Evolutionary conservation across 495 filamentous ascomycete species (phyloP).

Genomic region (Letharia lupina): DNA sequence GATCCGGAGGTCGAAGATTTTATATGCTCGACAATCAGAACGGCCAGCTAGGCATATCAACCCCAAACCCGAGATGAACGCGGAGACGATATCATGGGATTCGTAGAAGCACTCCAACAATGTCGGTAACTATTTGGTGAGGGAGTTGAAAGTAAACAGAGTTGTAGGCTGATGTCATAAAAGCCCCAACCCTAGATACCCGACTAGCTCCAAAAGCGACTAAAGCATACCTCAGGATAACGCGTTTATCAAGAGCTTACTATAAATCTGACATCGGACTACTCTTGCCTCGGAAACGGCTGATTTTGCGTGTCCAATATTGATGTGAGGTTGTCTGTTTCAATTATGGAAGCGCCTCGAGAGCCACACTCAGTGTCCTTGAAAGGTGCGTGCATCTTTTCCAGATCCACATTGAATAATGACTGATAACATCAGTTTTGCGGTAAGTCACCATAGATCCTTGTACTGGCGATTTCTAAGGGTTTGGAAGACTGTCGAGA

Average conservation of each 20-base stretch:
- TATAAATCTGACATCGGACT: neutral
- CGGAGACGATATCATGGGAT: too few species aligned
- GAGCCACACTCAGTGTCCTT: conserved; percentile 79
- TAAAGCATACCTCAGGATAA: too few species aligned
- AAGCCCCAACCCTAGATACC: neutral
- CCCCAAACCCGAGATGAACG: neutral
- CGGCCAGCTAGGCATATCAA: neutral
- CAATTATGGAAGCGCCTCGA: conserved; percentile 33
- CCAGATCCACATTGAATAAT: neutral
- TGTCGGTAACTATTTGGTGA: neutral
- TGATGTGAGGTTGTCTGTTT: neutral
- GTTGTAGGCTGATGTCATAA: neutral
- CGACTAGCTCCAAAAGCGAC: too few species aligned
- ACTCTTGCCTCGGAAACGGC: neutral
- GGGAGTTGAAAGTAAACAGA: neutral
- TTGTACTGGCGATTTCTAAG: neutral
- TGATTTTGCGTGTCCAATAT: too few species aligned
- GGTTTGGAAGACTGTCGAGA: conserved; percentile 41
- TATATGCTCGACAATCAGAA: neutral
- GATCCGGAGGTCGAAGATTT: neutral
- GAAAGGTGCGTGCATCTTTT: conserved; percentile 51
- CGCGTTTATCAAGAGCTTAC: neutral
- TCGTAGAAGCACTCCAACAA: neutral
- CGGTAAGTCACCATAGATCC: conserved; percentile 34
- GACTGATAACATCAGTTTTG: conserved; percentile 37